Conservation (phyloP, 768 basidiomycete species). For the Pulveroboletus sp. region DNA sequence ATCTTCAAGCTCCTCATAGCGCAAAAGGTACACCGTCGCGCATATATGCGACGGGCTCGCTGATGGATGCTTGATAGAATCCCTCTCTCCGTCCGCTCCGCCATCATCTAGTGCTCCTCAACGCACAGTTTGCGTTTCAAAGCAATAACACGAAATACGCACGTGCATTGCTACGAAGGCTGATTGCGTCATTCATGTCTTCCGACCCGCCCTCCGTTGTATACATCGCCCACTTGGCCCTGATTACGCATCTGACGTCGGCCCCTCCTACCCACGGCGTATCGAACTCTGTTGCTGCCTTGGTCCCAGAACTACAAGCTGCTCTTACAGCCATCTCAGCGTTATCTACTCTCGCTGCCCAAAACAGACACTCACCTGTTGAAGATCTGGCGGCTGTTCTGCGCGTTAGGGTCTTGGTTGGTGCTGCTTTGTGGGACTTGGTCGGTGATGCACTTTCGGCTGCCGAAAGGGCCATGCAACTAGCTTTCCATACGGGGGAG, state of each 20-base stretch:
- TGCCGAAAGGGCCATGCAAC: conserved; percentile 48
- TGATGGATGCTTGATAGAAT: conserved; percentile 39
- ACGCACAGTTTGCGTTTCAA: conserved; percentile 49
- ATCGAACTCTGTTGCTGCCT: conserved; percentile 1
- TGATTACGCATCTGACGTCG: conserved; percentile 43
- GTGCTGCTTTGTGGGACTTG: conserved; percentile 51
- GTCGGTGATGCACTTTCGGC: conserved; percentile 45
- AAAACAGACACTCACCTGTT: conserved; percentile 40
- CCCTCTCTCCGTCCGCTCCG: conserved; percentile 61
- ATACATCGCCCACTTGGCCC: conserved; percentile 54
- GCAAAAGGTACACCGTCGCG: conserved; percentile 46
- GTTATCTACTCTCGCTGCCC: conserved; percentile 30
- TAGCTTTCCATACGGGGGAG: conserved; percentile 29
- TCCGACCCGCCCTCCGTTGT: conserved; percentile 49
- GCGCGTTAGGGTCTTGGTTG: conserved; percentile 53
- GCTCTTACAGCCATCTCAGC: conserved; percentile 33
- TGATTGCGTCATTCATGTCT: conserved; percentile 43
- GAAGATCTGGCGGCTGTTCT: conserved; percentile 50
- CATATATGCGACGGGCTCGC: conserved; percentile 6
- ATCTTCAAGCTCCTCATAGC: conserved; percentile 46
- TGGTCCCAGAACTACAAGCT: conserved; percentile 24
- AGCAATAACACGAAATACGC: conserved; percentile 54
- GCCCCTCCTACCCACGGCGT: not conserved
- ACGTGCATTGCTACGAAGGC: conserved; percentile 53
- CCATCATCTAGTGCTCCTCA: conserved; percentile 56